Percentiles rank a stretch among this genome's conserved stretches.
Conservation (phyloP, 2,329 filamentous ascomycete genomes). For the Onygena corvina region DNA sequence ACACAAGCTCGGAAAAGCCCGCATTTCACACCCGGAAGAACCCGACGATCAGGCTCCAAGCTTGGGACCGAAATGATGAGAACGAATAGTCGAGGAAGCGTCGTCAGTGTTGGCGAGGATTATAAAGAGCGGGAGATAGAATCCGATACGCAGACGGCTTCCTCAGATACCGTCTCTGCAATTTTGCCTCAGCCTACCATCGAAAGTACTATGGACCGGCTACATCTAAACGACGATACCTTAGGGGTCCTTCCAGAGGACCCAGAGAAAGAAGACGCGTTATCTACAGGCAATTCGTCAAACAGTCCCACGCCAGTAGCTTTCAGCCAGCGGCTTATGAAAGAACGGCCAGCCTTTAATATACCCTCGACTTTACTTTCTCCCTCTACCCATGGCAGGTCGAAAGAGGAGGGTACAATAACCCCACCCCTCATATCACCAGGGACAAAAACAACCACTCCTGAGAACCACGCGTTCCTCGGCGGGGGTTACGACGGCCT, state of each 20-base stretch:
- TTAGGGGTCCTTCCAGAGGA: slow-evolving; percentile 23
- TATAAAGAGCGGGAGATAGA: slow-evolving; percentile 18
- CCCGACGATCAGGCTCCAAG: slow-evolving; percentile 62
- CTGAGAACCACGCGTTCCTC: background rate
- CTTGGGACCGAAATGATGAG: slow-evolving; percentile 96
- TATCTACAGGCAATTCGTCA: background rate
- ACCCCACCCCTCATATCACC: slow-evolving; percentile 9
- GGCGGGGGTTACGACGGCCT: background rate
- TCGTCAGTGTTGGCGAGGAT: slow-evolving; percentile 40
- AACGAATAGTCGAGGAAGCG: slow-evolving; percentile 83
- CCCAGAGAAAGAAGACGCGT: slow-evolving; percentile 16
- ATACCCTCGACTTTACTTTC: background rate
- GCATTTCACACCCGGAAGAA: slow-evolving; percentile 33
- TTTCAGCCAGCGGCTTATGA: background rate
- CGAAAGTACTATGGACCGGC: slow-evolving; percentile 24
- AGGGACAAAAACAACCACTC: slow-evolving; percentile 18
- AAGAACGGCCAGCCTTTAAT: background rate
- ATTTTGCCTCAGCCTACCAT: slow-evolving; percentile 11
- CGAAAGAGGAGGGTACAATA: slow-evolving; percentile 1
- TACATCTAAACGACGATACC: slow-evolving; percentile 27
- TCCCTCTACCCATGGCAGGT: slow-evolving; percentile 1
- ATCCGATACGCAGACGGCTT: slow-evolving; percentile 18
- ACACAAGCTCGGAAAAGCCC: slow-evolving; percentile 40
- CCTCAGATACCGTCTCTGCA: slow-evolving; percentile 11
- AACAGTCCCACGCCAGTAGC: background rate